Conservation (phyloP, 2,329 filamentous ascomycete species). For the Penicillium decumbens region DNA sequence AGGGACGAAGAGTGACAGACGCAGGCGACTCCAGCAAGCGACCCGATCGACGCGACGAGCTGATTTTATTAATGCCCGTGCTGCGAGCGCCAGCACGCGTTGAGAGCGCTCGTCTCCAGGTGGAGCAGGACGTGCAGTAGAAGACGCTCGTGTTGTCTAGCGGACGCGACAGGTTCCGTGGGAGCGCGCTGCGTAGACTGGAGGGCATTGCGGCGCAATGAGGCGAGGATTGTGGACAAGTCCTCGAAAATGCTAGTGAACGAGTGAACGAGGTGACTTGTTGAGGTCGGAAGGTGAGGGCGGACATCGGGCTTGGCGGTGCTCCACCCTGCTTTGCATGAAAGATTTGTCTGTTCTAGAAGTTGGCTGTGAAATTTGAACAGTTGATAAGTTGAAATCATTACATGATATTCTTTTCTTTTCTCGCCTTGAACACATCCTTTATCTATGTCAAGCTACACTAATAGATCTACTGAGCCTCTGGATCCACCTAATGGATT, state of each 20-base stretch:
- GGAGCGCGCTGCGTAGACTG: slow-evolving; percentile 35
- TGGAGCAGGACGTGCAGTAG: slow-evolving; percentile 42
- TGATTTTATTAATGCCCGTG: slow-evolving; percentile 12
- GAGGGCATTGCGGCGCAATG: slow-evolving; percentile 34
- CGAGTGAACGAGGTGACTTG: slow-evolving; percentile 9
- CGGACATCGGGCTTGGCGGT: slow-evolving; percentile 21
- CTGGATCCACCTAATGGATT: neutral
- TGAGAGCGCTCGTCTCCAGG: slow-evolving; percentile 31
- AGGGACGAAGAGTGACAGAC: slow-evolving; percentile 25
- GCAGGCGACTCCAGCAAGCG: slow-evolving; percentile 8
- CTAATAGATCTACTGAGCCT: slow-evolving; percentile 6
- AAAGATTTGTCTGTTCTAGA: neutral
- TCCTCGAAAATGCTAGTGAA: slow-evolving; percentile 4
- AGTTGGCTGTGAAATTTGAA: neutral
- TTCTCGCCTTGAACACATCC: slow-evolving; percentile 6
- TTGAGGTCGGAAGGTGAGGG: slow-evolving; percentile 16
- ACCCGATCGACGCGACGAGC: slow-evolving; percentile 9
- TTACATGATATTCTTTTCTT: slow-evolving; percentile 17
- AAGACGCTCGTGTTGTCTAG: slow-evolving; percentile 26
- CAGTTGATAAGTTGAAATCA: slow-evolving; percentile 6
- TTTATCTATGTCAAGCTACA: slow-evolving; percentile 4
- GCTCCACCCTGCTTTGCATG: slow-evolving; percentile 4
- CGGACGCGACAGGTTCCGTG: slow-evolving; percentile 32
- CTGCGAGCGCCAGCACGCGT: slow-evolving; percentile 23
- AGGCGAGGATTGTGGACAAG: slow-evolving; percentile 1